Percentiles rank a stretch among this genome's conserved stretches.
phyloP scores from a whole-genome alignment of 2,329 filamentous ascomycete genomes.

The Hymenoscyphus infarciens region DNA sequence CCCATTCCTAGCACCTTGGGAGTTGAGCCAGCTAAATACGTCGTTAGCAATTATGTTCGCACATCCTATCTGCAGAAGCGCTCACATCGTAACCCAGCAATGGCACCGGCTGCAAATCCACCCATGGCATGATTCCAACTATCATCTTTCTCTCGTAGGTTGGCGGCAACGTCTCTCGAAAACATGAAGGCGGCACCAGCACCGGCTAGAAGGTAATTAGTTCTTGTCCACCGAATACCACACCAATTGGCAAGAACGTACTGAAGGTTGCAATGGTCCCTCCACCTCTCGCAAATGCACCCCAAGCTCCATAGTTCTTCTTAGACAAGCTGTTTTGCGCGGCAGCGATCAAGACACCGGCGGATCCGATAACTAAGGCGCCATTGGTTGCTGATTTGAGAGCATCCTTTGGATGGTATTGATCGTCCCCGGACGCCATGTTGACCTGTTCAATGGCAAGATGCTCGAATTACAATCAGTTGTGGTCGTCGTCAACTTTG shows the following conservation, averaged over 20 bases:
- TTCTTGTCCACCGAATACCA: not conserved
- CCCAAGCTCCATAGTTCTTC: conserved; percentile 75
- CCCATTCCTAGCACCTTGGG: conserved; percentile 65
- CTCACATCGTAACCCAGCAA: conserved; percentile 60
- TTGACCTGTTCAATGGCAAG: conserved; percentile 31
- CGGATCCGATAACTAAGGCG: conserved; percentile 59
- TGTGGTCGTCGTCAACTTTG: conserved; percentile 2
- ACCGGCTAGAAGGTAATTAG: conserved; percentile 47
- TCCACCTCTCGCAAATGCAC: conserved; percentile 76
- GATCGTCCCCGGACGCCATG: conserved; percentile 49
- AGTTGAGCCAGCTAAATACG: conserved; percentile 52
- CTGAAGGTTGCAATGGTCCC: conserved; percentile 66
- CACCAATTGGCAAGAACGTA: conserved; percentile 34
- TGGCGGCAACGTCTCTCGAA: conserved; percentile 60
- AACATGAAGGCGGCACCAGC: conserved; percentile 68
- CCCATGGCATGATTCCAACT: conserved; percentile 60
- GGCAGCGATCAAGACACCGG: conserved; percentile 69
- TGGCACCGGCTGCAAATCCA: conserved; percentile 60
- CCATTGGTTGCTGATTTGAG: conserved; percentile 63
- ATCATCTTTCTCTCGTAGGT: conserved; percentile 67
- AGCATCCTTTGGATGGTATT: conserved; percentile 73
- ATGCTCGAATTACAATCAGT: conserved; percentile 10
- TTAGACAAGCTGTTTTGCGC: conserved; percentile 84
- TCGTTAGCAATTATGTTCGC: conserved; percentile 15
- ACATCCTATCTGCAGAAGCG: not conserved